These are phyloP conservation scores for Theobroma grandiflorum DNA, from an alignment of 441 rosid genomes.

Conservation along the genomic window DNA sequence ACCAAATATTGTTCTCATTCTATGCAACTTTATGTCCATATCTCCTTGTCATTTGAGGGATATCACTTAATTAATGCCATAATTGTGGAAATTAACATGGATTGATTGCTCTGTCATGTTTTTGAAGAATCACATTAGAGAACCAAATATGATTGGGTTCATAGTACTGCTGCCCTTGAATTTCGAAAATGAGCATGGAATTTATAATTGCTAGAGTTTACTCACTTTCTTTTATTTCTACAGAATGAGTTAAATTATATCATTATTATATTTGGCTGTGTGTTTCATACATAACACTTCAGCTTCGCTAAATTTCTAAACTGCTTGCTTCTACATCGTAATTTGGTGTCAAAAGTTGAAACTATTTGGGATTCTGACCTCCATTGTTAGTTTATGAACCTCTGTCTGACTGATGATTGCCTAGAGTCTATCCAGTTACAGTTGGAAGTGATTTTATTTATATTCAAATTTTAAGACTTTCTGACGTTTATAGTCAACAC, in stretches of 20 bases:
- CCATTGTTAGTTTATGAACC: not conserved
- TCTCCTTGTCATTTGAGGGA: slow-evolving; percentile 9
- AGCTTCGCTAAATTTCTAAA: slow-evolving; percentile 4
- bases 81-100: slow-evolving; percentile 12
- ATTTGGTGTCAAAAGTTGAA: slow-evolving; percentile 3
- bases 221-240: not conserved
- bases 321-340: not conserved
- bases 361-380: not conserved
- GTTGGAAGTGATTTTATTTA: slow-evolving; percentile 8
- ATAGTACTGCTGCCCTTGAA: not conserved
- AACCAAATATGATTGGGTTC: not conserved
- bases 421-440: slow-evolving; percentile 12
- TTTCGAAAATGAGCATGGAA: slow-evolving; percentile 14
- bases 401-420: slow-evolving; percentile 2
- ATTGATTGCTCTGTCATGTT: not conserved
- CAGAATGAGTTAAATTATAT: not conserved
- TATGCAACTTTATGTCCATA: slow-evolving; percentile 8
- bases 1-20: slow-evolving; percentile 6
- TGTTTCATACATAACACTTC: slow-evolving; percentile 3
- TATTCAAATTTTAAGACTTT: slow-evolving; percentile 16
- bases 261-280: not conserved
- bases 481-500: not conserved
- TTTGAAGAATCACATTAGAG: slow-evolving; percentile 19
- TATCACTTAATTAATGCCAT: slow-evolving; percentile 2
- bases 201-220: slow-evolving; percentile 1